Percentiles rank a stretch among this genome's conserved stretches.
phyloP scores from a whole-genome alignment of 192 early-diverging fungal genomes.

The Bifiguratus adelaidae region DNA sequence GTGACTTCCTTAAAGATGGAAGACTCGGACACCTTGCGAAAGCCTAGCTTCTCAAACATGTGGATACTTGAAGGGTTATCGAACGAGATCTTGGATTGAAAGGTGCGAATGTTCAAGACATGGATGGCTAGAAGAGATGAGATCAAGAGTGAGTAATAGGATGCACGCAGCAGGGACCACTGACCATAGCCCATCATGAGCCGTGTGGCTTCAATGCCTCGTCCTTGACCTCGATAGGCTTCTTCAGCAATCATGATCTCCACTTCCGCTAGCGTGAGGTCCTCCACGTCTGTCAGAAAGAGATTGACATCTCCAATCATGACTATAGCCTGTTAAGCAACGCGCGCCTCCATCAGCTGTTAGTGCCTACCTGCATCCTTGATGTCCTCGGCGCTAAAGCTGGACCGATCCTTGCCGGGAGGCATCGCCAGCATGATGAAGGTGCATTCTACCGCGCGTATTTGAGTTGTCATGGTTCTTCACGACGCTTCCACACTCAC shows the following conservation, averaged over 20 bases:
- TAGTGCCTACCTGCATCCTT: slow-evolving; percentile 7
- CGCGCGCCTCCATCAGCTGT: not conserved
- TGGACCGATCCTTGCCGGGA: no score
- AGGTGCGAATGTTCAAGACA: slow-evolving; percentile 35
- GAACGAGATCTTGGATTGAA: slow-evolving; percentile 54
- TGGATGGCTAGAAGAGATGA: slow-evolving; percentile 11
- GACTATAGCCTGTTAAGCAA: slow-evolving; percentile 20
- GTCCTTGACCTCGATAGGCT: slow-evolving; percentile 31
- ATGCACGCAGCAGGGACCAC: not conserved
- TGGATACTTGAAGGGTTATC: slow-evolving; percentile 46
- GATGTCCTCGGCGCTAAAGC: slow-evolving; percentile 23
- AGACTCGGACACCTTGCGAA: slow-evolving; percentile 32
- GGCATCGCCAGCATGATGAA: slow-evolving; percentile 49
- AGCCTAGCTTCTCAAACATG: slow-evolving; percentile 53
- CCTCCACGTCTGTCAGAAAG: slow-evolving; percentile 68
- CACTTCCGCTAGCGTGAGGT: slow-evolving; percentile 66
- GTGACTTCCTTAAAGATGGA: slow-evolving; percentile 62
- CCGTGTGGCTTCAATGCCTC: slow-evolving; percentile 38
- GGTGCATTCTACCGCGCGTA: slow-evolving; percentile 41
- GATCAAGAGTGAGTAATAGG: not conserved
- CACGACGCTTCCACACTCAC: slow-evolving; percentile 12
- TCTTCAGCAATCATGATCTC: slow-evolving; percentile 92
- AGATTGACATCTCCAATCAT: slow-evolving; percentile 97
- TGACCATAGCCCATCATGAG: slow-evolving; percentile 61
- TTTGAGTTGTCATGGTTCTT: not conserved